Conservation (phyloP, 2,329 filamentous ascomycete genomes). For the Didymella pomorum region DNA sequence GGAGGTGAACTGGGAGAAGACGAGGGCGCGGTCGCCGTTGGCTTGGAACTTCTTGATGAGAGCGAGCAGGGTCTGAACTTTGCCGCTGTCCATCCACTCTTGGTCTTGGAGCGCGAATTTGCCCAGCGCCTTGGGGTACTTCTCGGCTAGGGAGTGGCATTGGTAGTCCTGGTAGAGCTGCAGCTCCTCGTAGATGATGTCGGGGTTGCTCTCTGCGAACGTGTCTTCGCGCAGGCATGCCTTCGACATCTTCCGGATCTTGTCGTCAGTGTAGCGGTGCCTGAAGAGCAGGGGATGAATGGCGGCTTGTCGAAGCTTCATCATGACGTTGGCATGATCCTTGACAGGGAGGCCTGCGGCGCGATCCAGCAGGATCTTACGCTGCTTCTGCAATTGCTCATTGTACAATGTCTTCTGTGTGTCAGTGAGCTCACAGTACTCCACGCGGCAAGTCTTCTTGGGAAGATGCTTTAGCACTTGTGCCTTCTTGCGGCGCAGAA, state of each 20-base stretch:
- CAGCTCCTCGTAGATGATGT: slow-evolving; percentile 64
- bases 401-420: slow-evolving; percentile 78
- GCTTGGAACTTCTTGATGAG: slow-evolving; percentile 76
- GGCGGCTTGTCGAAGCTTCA: slow-evolving; percentile 90
- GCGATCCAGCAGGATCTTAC: slow-evolving; percentile 67
- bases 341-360: slow-evolving; percentile 63
- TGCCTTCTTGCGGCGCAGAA: slow-evolving; percentile 90
- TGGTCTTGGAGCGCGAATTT: slow-evolving; percentile 66
- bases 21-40: slow-evolving; percentile 84
- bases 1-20: slow-evolving; percentile 93
- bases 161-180: slow-evolving; percentile 67
- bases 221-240: slow-evolving; percentile 75
- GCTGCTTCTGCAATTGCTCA: slow-evolving; percentile 69
- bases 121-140: slow-evolving; percentile 61
- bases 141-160: slow-evolving; percentile 64
- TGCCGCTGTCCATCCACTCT: slow-evolving; percentile 79
- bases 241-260: slow-evolving; percentile 77
- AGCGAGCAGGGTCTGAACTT: slow-evolving; percentile 80
- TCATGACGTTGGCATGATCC: slow-evolving; percentile 68
- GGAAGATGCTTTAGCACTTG: slow-evolving; percentile 88
- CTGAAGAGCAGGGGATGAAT: slow-evolving; percentile 91
- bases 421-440: slow-evolving; percentile 80
- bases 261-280: slow-evolving; percentile 77
- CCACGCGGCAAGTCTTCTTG: slow-evolving; percentile 76
- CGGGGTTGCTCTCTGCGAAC: slow-evolving; percentile 59